Conservation (phyloP, 202 grass and related monocot genomes). For the Digitaria exilis region DNA sequence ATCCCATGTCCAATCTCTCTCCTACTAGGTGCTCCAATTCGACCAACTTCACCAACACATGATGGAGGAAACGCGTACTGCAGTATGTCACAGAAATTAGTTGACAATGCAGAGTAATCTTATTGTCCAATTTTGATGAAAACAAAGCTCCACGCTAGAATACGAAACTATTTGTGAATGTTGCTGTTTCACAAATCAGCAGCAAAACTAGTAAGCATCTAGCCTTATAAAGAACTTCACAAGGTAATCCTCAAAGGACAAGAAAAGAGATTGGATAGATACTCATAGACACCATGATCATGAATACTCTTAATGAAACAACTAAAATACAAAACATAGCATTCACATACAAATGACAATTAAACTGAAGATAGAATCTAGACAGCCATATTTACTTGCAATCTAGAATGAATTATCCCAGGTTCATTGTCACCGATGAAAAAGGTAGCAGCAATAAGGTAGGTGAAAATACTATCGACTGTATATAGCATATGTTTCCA, state of each 20-base stretch:
- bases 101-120: conserved; percentile 7
- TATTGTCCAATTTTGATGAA: conserved; percentile 1
- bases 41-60: conserved; percentile 96
- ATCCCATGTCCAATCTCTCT: conserved; percentile 97
- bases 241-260: not conserved
- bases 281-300: not conserved
- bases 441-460: not conserved
- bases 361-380: conserved; percentile 22
- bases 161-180: not conserved
- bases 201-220: conserved; percentile 7
- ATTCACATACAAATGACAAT: not conserved
- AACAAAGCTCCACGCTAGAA: not conserved
- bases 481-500: not conserved
- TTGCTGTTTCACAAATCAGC: not conserved
- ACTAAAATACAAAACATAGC: not conserved
- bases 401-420: not conserved
- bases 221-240: conserved; percentile 33
- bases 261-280: not conserved
- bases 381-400: conserved; percentile 16
- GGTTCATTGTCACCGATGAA: not conserved
- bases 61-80: conserved; percentile 99
- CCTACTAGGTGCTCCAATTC: conserved; percentile 86
- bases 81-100: conserved; percentile 45
- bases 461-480: not conserved
- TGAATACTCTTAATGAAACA: not conserved